Percentiles rank a stretch among this genome's conserved stretches.
These are phyloP conservation scores for Coriolopsis trogii DNA, from an alignment of 1,284 basidiomycete genomes.

Conservation along the genomic window DNA sequence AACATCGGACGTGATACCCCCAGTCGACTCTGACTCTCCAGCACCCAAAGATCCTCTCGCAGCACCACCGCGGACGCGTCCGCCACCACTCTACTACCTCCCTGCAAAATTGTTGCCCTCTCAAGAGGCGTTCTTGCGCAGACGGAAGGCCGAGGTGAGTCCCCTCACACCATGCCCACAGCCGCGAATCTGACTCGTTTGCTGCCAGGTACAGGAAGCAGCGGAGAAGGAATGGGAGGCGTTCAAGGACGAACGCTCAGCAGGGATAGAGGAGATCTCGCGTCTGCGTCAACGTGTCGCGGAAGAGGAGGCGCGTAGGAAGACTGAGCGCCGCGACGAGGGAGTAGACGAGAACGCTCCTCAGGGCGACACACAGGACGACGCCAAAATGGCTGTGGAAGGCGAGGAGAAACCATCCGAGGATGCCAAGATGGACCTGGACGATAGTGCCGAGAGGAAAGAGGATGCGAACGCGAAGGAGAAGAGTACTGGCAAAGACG, in stretches of 20 bases:
- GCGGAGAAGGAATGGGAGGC: conserved; percentile 67
- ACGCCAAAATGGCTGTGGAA: conserved; percentile 8
- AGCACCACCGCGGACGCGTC: conserved; percentile 62
- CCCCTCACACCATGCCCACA: not conserved
- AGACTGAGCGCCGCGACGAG: conserved; percentile 36
- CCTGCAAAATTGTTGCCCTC: conserved; percentile 68
- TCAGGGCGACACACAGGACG: conserved; percentile 15
- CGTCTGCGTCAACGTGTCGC: conserved; percentile 63
- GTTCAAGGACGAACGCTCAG: conserved; percentile 61
- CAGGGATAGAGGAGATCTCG: conserved; percentile 64
- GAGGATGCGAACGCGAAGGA: conserved; percentile 4
- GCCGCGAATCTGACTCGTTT: not conserved
- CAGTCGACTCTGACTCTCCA: conserved; percentile 30
- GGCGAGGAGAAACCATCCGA: not conserved
- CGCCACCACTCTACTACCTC: conserved; percentile 77
- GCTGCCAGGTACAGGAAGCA: conserved; percentile 50
- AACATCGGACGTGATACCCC: conserved; percentile 69
- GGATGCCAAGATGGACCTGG: conserved; percentile 29
- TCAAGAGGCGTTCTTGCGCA: conserved; percentile 68
- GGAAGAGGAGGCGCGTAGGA: conserved; percentile 53
- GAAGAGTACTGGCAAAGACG: conserved; percentile 18
- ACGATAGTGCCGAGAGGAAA: conserved; percentile 24
- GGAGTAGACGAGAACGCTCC: conserved; percentile 23
- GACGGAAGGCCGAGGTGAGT: conserved; percentile 63
- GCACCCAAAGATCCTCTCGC: conserved; percentile 45